These are phyloP conservation scores for Clarireedia homoeocarpa DNA, from an alignment of 2,329 filamentous ascomycete species.

Conservation along the genomic window DNA sequence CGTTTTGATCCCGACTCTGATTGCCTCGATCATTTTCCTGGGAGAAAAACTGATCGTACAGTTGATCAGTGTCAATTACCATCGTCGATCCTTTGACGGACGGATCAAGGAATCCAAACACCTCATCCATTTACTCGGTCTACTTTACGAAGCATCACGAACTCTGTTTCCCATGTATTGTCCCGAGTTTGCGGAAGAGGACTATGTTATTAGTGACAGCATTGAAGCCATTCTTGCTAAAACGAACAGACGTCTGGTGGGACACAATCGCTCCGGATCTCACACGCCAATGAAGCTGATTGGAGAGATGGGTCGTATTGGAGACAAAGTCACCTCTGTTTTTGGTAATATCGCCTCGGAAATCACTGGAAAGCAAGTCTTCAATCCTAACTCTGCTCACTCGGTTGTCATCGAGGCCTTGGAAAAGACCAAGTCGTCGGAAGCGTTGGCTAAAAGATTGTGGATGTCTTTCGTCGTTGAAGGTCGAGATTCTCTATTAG, in stretches of 20 bases:
- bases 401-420: slow-evolving; percentile 84
- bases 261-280: slow-evolving; percentile 47
- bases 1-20: slow-evolving; percentile 58
- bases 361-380: slow-evolving; percentile 90
- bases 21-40: slow-evolving; percentile 63
- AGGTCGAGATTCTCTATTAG: slow-evolving; percentile 68
- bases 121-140: slow-evolving; percentile 70
- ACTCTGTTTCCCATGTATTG: slow-evolving; percentile 89
- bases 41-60: slow-evolving; percentile 75
- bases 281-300: slow-evolving; percentile 74
- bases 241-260: slow-evolving; percentile 37
- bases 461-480: slow-evolving; percentile 99
- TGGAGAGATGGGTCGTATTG: slow-evolving; percentile 65
- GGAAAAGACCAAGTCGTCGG: slow-evolving; percentile 74
- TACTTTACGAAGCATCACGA: slow-evolving; percentile 86
- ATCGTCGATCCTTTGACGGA: slow-evolving; percentile 74
- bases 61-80: slow-evolving; percentile 77
- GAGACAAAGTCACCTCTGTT: slow-evolving; percentile 86
- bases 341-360: slow-evolving; percentile 93
- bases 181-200: slow-evolving; percentile 81
- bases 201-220: slow-evolving; percentile 83
- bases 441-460: slow-evolving; percentile 86
- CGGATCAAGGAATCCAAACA: slow-evolving; percentile 86
- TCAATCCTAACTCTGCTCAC: slow-evolving; percentile 86
- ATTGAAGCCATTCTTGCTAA: slow-evolving; percentile 60